These are phyloP conservation scores for Helicostylum pulchrum DNA, from an alignment of 192 early-diverging fungal genomes.

Conservation along the genomic window DNA sequence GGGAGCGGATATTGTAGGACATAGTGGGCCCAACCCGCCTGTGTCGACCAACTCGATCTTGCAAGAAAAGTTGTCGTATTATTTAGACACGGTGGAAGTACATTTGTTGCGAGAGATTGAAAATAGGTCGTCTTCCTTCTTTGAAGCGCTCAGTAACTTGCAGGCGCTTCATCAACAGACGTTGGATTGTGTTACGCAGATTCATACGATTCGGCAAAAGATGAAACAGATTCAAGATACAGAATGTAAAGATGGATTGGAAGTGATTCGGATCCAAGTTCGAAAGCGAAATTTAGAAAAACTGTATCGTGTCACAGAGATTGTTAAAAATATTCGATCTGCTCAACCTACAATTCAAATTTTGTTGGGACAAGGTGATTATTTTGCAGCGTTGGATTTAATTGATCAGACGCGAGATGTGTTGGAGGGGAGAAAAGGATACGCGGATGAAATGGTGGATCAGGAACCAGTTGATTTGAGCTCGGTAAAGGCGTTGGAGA, in stretches of 20 bases:
- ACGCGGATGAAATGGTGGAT: slow-evolving; percentile 48
- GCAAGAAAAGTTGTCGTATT: slow-evolving; percentile 88
- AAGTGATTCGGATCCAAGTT: slow-evolving; percentile 78
- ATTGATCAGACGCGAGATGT: slow-evolving; percentile 73
- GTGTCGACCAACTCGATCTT: slow-evolving; percentile 66
- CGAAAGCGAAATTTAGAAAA: slow-evolving; percentile 67
- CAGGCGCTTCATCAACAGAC: slow-evolving; percentile 93
- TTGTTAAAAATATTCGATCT: slow-evolving; percentile 73
- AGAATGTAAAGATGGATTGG: slow-evolving; percentile 74
- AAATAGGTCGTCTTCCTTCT: slow-evolving; percentile 90
- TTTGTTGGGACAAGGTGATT: slow-evolving; percentile 75
- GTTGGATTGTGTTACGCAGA: slow-evolving; percentile 82
- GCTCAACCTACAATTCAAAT: slow-evolving; percentile 83
- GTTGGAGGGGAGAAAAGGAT: slow-evolving; percentile 48
- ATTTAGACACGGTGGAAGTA: slow-evolving; percentile 91
- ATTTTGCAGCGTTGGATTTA: slow-evolving; percentile 85
- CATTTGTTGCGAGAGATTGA: slow-evolving; percentile 95
- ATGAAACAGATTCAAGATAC: slow-evolving; percentile 59
- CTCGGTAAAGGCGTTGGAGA: slow-evolving; percentile 52
- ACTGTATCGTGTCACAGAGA: slow-evolving; percentile 65
- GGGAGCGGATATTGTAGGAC: slow-evolving; percentile 57
- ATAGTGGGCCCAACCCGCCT: slow-evolving; percentile 40
- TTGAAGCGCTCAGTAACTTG: slow-evolving; percentile 89
- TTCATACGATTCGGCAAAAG: slow-evolving; percentile 70
- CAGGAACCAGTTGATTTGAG: slow-evolving; percentile 46